Percentiles rank a stretch among this genome's conserved stretches.
phyloP scores from a whole-genome alignment of 176 grass and related monocot species.

The Paspalum vaginatum region DNA sequence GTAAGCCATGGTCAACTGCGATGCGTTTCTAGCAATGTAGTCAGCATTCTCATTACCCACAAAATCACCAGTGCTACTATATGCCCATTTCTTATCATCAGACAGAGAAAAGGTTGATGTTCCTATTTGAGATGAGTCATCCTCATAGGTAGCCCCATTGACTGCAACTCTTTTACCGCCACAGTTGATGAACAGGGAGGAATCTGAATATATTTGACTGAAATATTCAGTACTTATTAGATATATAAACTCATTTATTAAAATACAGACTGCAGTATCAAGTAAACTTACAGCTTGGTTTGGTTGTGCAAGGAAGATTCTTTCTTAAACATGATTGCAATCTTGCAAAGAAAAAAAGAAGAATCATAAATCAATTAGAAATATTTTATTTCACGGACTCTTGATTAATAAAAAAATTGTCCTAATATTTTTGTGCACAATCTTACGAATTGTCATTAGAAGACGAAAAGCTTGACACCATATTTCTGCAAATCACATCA shows the following conservation, averaged over 20 bases:
- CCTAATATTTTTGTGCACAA: constrained; percentile 6
- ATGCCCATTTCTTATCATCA: constrained; percentile 66
- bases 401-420: constrained; percentile 5
- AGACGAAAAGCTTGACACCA: constrained; percentile 74
- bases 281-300: constrained; percentile 60
- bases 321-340: constrained; percentile 63
- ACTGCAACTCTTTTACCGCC: constrained; percentile 58
- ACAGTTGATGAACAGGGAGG: constrained; percentile 84
- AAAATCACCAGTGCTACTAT: constrained; percentile 93
- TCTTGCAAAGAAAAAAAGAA: constrained; percentile 44
- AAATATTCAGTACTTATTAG: constrained; percentile 19
- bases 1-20: constrained; percentile 48
- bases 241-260: constrained; percentile 2
- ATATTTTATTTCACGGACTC: constrained; percentile 3
- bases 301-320: constrained; percentile 60
- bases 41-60: constrained; percentile 60
- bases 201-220: constrained; percentile 62
- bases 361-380: neutral
- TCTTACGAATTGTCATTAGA: constrained; percentile 66
- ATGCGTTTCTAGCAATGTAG: constrained; percentile 68
- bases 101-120: constrained; percentile 59
- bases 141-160: constrained; percentile 56
- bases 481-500: constrained; percentile 68
- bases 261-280: neutral
- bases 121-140: constrained; percentile 71